Conservation (phyloP, 805 yeast genomes). For the Candida parachauliodes region DNA sequence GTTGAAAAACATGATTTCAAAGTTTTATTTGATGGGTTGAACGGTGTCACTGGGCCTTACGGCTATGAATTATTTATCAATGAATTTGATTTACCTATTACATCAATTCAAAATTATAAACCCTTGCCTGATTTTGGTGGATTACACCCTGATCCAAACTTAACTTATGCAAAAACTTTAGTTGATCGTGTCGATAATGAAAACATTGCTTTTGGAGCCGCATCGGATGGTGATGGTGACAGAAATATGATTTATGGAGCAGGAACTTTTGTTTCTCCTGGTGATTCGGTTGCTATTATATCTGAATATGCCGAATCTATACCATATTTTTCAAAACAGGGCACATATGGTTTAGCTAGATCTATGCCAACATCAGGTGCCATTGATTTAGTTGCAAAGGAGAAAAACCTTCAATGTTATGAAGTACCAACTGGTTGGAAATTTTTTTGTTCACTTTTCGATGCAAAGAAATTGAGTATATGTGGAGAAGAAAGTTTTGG, state of each 20-base stretch:
- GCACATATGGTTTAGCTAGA: constrained; percentile 90
- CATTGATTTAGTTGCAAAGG: constrained; percentile 82
- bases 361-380: constrained; percentile 98
- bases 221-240: constrained; percentile 98
- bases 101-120: constrained; percentile 69
- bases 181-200: constrained; percentile 83
- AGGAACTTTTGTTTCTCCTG: constrained; percentile 92
- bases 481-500: constrained; percentile 99
- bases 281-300: constrained; percentile 96
- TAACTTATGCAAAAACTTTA: constrained; percentile 86
- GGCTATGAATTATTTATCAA: constrained; percentile 80
- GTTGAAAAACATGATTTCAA: constrained; percentile 53
- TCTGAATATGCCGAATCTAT: constrained; percentile 86
- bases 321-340: constrained; percentile 86
- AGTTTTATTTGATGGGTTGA: constrained; percentile 82
- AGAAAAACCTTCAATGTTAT: constrained; percentile 68
- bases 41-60: constrained; percentile 97
- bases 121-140: constrained; percentile 96
- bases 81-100: constrained; percentile 72
- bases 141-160: constrained; percentile 95
- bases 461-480: constrained; percentile 86
- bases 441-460: constrained; percentile 93
- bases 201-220: constrained; percentile 90
- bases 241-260: constrained; percentile 98
- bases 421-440: constrained; percentile 99